These are phyloP conservation scores for Colletotrichum eleusines DNA, from an alignment of 2,329 filamentous ascomycete species.

Conservation along the genomic window DNA sequence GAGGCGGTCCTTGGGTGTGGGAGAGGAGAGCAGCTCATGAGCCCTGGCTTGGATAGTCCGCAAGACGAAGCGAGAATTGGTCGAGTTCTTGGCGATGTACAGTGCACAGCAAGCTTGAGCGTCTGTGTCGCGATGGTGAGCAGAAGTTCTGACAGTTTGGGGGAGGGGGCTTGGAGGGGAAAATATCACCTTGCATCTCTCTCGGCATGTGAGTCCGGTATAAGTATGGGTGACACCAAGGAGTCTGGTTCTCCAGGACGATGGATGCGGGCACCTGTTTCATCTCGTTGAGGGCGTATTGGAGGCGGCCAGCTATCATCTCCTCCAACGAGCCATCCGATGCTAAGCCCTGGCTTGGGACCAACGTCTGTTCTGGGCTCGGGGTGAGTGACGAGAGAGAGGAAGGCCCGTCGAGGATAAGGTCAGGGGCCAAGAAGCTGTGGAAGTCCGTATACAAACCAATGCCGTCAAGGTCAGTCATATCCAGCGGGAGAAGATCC, in stretches of 20 bases:
- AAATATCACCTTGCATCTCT: conserved; percentile 59
- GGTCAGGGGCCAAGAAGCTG: conserved; percentile 15
- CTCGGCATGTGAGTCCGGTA: conserved; percentile 65
- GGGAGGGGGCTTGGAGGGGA: no score
- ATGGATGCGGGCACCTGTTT: conserved; percentile 62
- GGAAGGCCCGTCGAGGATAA: conserved; percentile 31
- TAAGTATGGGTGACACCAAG: conserved; percentile 66
- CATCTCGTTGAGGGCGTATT: conserved; percentile 63
- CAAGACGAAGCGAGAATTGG: conserved; percentile 62
- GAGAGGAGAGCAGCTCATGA: conserved; percentile 55
- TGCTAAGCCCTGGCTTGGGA: background rate
- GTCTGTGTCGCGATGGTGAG: conserved; percentile 51
- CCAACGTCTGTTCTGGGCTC: conserved; percentile 22
- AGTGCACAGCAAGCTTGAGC: conserved; percentile 66
- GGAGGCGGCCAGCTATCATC: conserved; percentile 50
- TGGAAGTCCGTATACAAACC: conserved; percentile 19
- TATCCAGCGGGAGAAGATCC: conserved; percentile 4
- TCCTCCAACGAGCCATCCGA: conserved; percentile 45
- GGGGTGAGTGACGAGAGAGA: conserved; percentile 43
- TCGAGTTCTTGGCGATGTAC: conserved; percentile 61
- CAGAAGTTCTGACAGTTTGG: no score
- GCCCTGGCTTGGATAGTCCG: conserved; percentile 60
- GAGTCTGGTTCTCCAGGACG: conserved; percentile 61
- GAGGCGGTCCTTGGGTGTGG: conserved; percentile 47
- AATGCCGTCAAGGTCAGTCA: background rate